Percentiles rank a stretch among this genome's conserved stretches.
These are phyloP conservation scores for Xylaria sp. DNA, from an alignment of 2,329 filamentous ascomycete species.

Conservation along the genomic window DNA sequence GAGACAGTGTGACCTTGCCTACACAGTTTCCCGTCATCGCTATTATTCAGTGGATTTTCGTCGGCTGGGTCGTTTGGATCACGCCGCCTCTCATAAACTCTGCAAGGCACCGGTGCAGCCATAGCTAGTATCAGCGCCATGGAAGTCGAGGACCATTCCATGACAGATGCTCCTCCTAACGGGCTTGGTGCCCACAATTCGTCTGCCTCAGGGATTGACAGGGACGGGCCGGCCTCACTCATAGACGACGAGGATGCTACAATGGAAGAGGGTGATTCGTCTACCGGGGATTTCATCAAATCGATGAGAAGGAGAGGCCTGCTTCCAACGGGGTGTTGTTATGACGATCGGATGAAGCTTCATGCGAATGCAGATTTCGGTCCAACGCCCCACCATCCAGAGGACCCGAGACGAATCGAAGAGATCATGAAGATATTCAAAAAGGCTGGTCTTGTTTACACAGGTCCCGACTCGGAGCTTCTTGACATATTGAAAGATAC, in stretches of 20 bases:
- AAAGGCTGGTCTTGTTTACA: constrained; percentile 79
- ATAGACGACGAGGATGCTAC: constrained; percentile 53
- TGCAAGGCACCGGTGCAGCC: constrained; percentile 14
- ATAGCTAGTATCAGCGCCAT: constrained; percentile 42
- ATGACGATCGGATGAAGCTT: constrained; percentile 95
- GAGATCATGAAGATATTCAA: constrained; percentile 93
- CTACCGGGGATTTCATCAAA: constrained; percentile 53
- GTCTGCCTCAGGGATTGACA: constrained; percentile 35
- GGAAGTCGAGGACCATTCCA: constrained; percentile 59
- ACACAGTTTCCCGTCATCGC: neutral
- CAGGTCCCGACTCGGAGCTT: constrained; percentile 66
- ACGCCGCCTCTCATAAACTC: neutral
- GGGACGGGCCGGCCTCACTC: constrained; percentile 40
- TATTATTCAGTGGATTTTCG: neutral
- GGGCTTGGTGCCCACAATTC: constrained; percentile 52
- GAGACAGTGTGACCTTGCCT: neutral
- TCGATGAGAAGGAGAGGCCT: constrained; percentile 59
- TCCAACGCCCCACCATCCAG: constrained; percentile 84
- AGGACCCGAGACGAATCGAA: constrained; percentile 92
- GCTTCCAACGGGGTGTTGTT: constrained; percentile 81
- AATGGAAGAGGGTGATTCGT: constrained; percentile 48
- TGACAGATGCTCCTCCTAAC: constrained; percentile 57
- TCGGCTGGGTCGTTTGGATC: neutral
- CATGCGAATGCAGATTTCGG: constrained; percentile 87
- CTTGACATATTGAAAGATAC: constrained; percentile 62